A percentile compares a stretch with the other conserved stretches of the same genome.
Conservation (phyloP, 2,329 filamentous ascomycete genomes). For the Trichoderma brevicompactum region DNA sequence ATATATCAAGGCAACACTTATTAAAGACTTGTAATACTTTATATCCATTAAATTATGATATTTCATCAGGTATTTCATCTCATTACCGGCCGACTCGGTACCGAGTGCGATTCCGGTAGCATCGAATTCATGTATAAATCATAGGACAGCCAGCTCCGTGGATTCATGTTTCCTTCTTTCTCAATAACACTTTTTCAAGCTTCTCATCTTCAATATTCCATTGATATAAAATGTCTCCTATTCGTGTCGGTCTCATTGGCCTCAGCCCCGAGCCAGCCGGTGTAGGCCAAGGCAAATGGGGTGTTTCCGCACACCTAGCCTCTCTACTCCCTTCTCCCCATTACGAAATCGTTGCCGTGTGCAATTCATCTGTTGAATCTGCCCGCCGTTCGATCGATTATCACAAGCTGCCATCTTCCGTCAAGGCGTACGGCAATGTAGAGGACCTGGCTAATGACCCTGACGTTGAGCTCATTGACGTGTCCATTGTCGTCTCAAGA, state of each 20-base stretch:
- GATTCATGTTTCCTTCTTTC: background rate
- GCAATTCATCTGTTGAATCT: constrained; percentile 49
- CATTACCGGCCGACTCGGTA: background rate
- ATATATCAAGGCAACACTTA: background rate
- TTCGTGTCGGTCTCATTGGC: constrained; percentile 33
- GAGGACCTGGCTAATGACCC: constrained; percentile 50
- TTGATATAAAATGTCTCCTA: constrained; percentile 30
- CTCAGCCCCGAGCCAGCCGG: constrained; percentile 10
- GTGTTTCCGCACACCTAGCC: constrained; percentile 56
- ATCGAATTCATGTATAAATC: background rate
- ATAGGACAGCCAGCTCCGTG: too few relatives aligned
- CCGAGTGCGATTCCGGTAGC: too few relatives aligned
- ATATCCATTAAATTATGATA: background rate
- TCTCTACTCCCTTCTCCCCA: constrained; percentile 44
- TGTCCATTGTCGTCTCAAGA: constrained; percentile 53
- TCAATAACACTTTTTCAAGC: background rate
- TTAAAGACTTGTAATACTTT: background rate
- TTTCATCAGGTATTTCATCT: background rate
- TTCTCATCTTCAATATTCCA: background rate
- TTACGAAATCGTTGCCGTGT: constrained; percentile 54
- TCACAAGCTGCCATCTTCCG: constrained; percentile 46
- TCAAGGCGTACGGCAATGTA: constrained; percentile 52
- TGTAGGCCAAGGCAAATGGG: constrained; percentile 44
- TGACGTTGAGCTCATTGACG: constrained; percentile 57
- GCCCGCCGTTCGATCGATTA: constrained; percentile 47